Evolutionary conservation across 768 basidiomycete genomes (phyloP).

Genomic region (Macrolepiota albuminosa): DNA sequence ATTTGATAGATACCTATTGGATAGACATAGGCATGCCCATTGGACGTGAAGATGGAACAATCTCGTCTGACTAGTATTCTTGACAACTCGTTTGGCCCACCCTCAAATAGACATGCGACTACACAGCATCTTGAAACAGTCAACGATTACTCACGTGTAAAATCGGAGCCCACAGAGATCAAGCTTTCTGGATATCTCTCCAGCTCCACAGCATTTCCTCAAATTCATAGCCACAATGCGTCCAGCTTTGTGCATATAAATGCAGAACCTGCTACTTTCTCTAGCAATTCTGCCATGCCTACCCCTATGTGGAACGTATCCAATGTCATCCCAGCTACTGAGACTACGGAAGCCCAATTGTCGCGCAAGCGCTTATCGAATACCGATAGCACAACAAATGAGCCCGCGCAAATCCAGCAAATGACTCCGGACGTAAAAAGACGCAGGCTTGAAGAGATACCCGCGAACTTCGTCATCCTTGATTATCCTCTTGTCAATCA

Average conservation of each 20-base stretch:
- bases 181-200: neutral
- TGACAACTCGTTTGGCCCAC: constrained; percentile 7
- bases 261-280: neutral
- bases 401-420: neutral
- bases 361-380: constrained; percentile 35
- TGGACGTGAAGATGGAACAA: constrained; percentile 2
- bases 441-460: constrained; percentile 21
- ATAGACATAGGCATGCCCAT: neutral
- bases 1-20: neutral
- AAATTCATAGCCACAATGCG: neutral
- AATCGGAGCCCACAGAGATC: neutral
- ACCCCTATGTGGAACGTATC: neutral
- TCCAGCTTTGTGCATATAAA: neutral
- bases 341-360: constrained; percentile 23
- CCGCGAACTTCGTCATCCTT: constrained; percentile 18
- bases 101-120: neutral
- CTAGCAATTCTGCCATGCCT: neutral
- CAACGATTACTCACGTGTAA: neutral
- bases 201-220: neutral
- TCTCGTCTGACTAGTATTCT: constrained; percentile 6
- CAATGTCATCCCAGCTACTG: constrained; percentile 7
- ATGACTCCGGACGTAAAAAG: constrained; percentile 17
- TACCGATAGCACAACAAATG: neutral
- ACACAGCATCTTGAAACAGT: neutral
- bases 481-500: too few relatives aligned